Percentiles rank a stretch among this genome's conserved stretches.
phyloP scores from a whole-genome alignment of 2,329 filamentous ascomycete genomes.

The Calonectria honghensis region DNA sequence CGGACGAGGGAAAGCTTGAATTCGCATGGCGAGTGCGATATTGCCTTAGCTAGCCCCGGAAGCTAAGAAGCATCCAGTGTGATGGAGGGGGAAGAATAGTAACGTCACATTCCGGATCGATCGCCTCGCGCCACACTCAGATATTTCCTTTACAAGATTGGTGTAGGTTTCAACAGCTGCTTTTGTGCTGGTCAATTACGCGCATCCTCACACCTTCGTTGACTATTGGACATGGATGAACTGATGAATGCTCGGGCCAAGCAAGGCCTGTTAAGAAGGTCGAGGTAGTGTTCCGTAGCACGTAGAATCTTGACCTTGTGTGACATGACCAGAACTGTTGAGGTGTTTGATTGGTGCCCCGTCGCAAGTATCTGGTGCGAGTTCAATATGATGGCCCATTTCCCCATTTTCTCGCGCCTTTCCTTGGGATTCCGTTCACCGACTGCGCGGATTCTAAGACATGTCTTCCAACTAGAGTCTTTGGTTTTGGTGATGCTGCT shows the following conservation, averaged over 20 bases:
- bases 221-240: neutral
- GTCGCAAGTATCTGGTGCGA: neutral
- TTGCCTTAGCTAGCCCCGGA: neutral
- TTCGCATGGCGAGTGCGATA: neutral
- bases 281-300: neutral
- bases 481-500: neutral
- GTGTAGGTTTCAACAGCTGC: neutral
- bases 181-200: no score
- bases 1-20: neutral
- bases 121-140: neutral
- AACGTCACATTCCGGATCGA: conserved; percentile 19
- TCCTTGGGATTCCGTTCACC: no score
- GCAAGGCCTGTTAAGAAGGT: neutral
- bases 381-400: neutral
- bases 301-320: neutral
- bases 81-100: neutral
- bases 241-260: neutral
- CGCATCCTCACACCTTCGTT: neutral
- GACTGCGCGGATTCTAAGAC: neutral
- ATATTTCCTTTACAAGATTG: conserved; percentile 9
- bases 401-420: neutral
- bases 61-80: neutral
- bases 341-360: neutral
- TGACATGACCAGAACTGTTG: neutral
- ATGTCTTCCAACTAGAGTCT: neutral